Base-by-base conservation (phyloP, 2,329 filamentous ascomycete species). In the Alternaria arbusti region DNA sequence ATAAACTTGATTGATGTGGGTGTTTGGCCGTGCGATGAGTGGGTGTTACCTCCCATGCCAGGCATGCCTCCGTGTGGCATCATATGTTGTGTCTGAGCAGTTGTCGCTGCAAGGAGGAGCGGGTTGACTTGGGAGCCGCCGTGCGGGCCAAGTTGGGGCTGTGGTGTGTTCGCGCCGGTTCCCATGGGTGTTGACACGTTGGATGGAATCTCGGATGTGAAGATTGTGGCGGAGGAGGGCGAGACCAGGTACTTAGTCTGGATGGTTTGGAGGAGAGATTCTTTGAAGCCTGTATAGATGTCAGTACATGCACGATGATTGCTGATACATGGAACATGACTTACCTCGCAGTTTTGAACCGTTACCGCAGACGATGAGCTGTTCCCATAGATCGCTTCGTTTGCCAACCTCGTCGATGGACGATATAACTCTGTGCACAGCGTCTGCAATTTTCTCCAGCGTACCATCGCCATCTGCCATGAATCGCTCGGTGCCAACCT, bases 141-240 rank as follows among this genome's bases (percentile, higher is more conserved):
- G 69, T 84, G 78, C 74, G 84, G 75, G 72, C 76, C 79, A 74
- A 82, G 70, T 64, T 83, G 80, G 75, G 89, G 75, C 3, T 92
- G 93, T 1, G 96, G 96, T 1, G 95, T 98, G 80, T 97, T 96
- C 15, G 94, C 89, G 32, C 95, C 95, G 1, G 95, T 98, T 20
- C 93, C 94, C 11, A 91, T 87, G 1, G 96, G 96, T 0, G 96
- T 98, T 28, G 92, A 94, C 77, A 97, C 88, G 81, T 96, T 95
- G 9, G 94, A 97, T 8, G 96, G 96, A 40, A 98, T 89, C 80
- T 99, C 96, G 22, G 94, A 97, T 36, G 94, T 97, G 85, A 98
- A 98, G 74, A 98, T 98, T 45, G 94, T 97, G 54, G 93, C 94
- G 1, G 93, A 95, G 26, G 91, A 94, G 0, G 96, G 96, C 2